Evolutionary conservation across 768 basidiomycete genomes (phyloP), one percentile per base, ranked within the genome.

Genomic region (Phanerodontia chrysosporium): DNA sequence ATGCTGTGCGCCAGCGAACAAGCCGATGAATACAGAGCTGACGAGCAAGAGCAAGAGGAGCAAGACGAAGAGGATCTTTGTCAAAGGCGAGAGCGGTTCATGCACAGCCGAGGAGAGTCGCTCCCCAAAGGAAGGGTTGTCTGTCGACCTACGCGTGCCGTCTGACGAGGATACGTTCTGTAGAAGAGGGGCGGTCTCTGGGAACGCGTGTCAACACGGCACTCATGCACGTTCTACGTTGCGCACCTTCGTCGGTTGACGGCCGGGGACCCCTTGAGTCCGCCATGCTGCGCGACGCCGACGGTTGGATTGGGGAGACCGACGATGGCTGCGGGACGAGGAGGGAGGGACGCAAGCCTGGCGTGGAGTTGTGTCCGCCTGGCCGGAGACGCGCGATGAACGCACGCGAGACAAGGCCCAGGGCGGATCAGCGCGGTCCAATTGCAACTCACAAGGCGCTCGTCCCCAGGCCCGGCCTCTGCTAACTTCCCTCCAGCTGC

Each of bases 1-100:
- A 67, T 90, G 88, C 69, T 92, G 85, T 1, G 88, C 87, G 10
- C 97, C 97, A 30, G 93, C 89, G 71, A 95, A 98, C 4, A 99
- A 78, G 10, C 96, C 96, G 61, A 95, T 87, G 72, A 96, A 95
- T n/a, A 92, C 80, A 7, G 91, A 89, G 63, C 83, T 86, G 49
- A 93, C 79, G 48, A 98, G 80, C 14, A 98, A 79, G 49, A 99
- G 79, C 27, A 90, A 72, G 60, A 98, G 80, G 0, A 83, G 81
- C 48, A 90, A 76, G 21, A 87, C 77, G 12, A 93, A 83, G 1
- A 98, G 84, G 53, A 92, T 76, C 76, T 92, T 90, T 51, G 92
- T 87, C 61, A 97, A 81, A 22, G 88, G 79, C 0, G 93, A 92
- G 35, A 98, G 81, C 1, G 89, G 89, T 66, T 92, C 88, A 62